phyloP scores from a whole-genome alignment of 148 eudicot species.

The Oxyria digyna region DNA sequence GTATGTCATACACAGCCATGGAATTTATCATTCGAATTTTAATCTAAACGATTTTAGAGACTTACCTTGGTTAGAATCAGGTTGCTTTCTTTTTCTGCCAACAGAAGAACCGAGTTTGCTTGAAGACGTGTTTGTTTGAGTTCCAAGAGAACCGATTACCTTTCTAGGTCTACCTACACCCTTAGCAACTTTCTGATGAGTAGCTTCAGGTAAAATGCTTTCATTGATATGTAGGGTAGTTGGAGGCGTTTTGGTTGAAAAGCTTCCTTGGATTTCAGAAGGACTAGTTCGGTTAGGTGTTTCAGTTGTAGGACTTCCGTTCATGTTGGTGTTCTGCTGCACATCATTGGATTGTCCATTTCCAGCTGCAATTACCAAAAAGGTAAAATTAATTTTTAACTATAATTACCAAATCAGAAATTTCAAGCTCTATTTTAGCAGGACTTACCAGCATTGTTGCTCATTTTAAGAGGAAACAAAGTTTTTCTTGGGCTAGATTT shows the following conservation, averaged over 20 bases:
- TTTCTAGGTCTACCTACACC: neutral
- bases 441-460: neutral
- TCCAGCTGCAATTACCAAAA: neutral
- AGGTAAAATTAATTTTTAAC: neutral
- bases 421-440: neutral
- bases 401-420: neutral
- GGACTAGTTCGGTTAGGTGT: neutral
- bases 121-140: neutral
- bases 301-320: neutral
- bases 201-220: neutral
- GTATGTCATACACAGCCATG: too few species aligned
- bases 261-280: neutral
- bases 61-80: neutral
- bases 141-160: neutral
- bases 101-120: neutral
- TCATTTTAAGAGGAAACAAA: neutral
- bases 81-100: neutral
- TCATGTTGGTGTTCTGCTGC: neutral
- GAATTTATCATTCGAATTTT: too few species aligned
- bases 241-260: neutral
- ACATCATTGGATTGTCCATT: neutral
- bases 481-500: neutral
- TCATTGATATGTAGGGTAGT: neutral
- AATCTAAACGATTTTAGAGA: neutral
- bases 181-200: neutral